Percentiles rank a stretch among this genome's conserved stretches.
phyloP scores from a whole-genome alignment of 2,329 filamentous ascomycete species.

The Pseudocercospora eumusae region DNA sequence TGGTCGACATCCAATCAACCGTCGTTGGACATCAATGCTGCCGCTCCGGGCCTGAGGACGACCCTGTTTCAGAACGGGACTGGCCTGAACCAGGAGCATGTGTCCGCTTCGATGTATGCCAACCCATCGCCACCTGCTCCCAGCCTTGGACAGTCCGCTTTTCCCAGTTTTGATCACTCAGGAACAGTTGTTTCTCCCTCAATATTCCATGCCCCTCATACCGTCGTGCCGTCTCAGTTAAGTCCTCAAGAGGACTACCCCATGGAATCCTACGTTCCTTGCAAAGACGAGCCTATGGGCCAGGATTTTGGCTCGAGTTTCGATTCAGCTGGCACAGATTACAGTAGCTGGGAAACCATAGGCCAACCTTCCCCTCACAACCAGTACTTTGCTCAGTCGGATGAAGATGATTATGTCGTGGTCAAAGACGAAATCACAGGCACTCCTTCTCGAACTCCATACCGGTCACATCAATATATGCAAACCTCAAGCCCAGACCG shows the following conservation, averaged over 20 bases:
- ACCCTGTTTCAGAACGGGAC: conserved; percentile 20
- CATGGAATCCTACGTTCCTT: conserved; percentile 23
- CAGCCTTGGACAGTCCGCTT: conserved; percentile 21
- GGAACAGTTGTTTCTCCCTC: neutral
- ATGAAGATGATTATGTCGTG: conserved; percentile 30
- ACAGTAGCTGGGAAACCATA: conserved; percentile 20
- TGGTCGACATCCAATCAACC: conserved; percentile 9
- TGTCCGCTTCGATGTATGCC: conserved; percentile 21
- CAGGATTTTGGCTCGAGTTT: conserved; percentile 24
- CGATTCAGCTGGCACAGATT: conserved; percentile 17
- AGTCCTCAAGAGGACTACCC: conserved; percentile 28
- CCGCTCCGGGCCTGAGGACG: conserved; percentile 6
- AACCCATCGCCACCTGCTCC: conserved; percentile 15
- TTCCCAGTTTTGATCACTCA: conserved; percentile 10
- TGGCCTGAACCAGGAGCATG: conserved; percentile 14
- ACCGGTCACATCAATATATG: conserved; percentile 3
- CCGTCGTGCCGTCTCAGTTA: conserved; percentile 34
- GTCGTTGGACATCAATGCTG: conserved; percentile 2
- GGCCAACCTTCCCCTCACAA: conserved; percentile 23
- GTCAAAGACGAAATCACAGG: conserved; percentile 24
- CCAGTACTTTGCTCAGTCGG: conserved; percentile 27
- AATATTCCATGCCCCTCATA: conserved; percentile 18
- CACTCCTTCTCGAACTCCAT: neutral
- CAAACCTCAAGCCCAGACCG: conserved; percentile 3
- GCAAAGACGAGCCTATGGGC: conserved; percentile 15